Percentiles rank a stretch among this genome's conserved stretches.
Conservation (phyloP, 2,329 filamentous ascomycete species). For the Periconia digitata region DNA sequence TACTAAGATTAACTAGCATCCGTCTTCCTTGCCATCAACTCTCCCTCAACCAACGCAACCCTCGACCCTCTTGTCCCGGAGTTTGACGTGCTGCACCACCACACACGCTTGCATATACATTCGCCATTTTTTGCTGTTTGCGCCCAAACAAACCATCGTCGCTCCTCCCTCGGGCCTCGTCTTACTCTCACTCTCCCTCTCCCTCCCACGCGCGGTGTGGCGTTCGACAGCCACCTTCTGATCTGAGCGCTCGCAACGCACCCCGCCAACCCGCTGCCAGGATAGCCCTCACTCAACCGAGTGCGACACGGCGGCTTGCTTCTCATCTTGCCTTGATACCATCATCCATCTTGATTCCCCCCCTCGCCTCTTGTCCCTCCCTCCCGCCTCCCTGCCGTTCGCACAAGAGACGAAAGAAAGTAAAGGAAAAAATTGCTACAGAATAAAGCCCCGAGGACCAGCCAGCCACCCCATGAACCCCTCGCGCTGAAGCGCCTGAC, state of each 20-base stretch:
- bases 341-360: neutral
- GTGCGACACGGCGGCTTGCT: neutral
- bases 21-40: neutral
- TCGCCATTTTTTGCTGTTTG: neutral
- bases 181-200: too few relatives aligned
- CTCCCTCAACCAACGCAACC: neutral
- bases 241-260: neutral
- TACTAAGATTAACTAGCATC: neutral
- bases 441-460: neutral
- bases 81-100: neutral
- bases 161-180: too few relatives aligned
- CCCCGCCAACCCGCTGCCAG: neutral
- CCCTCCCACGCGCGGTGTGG: neutral
- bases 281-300: neutral
- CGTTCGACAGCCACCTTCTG: neutral
- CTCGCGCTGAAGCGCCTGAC: neutral
- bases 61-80: neutral
- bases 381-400: neutral
- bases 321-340: neutral
- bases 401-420: too few relatives aligned
- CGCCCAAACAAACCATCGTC: neutral
- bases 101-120: neutral
- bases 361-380: neutral
- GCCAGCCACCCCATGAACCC: neutral
- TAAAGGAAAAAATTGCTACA: neutral